A percentile compares a stretch with the other conserved stretches of the same genome.
Evolutionary conservation across 805 yeast species (phyloP).

Genomic region (Wickerhamomyces hampshirensis): DNA sequence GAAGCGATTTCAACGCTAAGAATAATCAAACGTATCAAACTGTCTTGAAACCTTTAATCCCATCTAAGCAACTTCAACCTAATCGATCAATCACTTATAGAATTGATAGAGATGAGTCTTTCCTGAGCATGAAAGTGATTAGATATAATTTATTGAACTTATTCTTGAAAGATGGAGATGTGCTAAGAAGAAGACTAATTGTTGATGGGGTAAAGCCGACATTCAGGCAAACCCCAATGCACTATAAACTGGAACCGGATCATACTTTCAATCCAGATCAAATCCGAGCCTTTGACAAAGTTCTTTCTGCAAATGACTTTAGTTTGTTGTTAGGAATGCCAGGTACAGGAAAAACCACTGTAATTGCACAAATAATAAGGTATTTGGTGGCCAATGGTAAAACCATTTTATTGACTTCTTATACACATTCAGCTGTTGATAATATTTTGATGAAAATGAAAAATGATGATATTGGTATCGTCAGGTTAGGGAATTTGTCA

Average conservation of each 20-base stretch:
- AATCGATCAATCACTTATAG: slow-evolving; percentile 38
- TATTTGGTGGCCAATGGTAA: slow-evolving; percentile 55
- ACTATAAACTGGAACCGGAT: slow-evolving; percentile 12
- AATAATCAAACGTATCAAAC: slow-evolving; percentile 50
- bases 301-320: slow-evolving; percentile 65
- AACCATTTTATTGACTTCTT: slow-evolving; percentile 73
- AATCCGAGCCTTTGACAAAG: slow-evolving; percentile 57
- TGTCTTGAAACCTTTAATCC: slow-evolving; percentile 30
- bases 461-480: slow-evolving; percentile 41
- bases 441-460: slow-evolving; percentile 76
- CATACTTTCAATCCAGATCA: slow-evolving; percentile 66
- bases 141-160: slow-evolving; percentile 71
- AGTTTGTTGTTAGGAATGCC: slow-evolving; percentile 93
- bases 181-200: slow-evolving; percentile 27
- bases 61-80: slow-evolving; percentile 8
- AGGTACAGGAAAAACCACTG: slow-evolving; percentile 94
- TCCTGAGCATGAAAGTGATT: slow-evolving; percentile 69
- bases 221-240: slow-evolving; percentile 23
- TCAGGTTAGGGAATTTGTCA: slow-evolving; percentile 61
- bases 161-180: slow-evolving; percentile 43
- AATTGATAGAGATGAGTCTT: slow-evolving; percentile 76
- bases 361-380: slow-evolving; percentile 71
- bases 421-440: slow-evolving; percentile 95
- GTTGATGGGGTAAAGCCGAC: slow-evolving; percentile 29
- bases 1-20: slow-evolving; percentile 36